Evolutionary conservation across 106 monocot species (phyloP).

Genomic region (Dendrobium officinale): DNA sequence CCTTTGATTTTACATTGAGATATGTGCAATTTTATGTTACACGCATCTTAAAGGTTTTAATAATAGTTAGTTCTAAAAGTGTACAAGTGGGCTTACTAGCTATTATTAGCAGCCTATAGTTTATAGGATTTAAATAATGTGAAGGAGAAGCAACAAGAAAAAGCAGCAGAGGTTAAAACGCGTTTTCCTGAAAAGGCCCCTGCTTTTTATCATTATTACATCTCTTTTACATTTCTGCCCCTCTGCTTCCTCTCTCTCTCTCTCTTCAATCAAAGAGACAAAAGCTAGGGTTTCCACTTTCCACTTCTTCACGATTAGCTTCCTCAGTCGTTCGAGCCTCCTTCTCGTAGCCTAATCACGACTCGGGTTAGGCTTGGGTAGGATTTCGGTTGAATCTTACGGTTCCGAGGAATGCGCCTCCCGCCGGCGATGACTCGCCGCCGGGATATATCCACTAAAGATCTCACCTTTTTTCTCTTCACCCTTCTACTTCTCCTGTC

Average conservation of each 20-base stretch:
- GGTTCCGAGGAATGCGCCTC: constrained; percentile 14
- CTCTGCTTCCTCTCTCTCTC: not conserved
- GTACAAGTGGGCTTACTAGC: not conserved
- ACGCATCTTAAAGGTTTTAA: not conserved
- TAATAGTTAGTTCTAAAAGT: not conserved
- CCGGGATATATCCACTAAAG: constrained; percentile 8
- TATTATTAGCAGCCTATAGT: not conserved
- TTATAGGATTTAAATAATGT: not conserved
- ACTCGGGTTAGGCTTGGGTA: not conserved
- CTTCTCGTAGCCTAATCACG: not conserved
- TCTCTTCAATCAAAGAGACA: constrained; percentile 1
- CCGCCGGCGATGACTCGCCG: constrained; percentile 18
- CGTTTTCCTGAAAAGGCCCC: constrained; percentile 5
- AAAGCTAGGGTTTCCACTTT: not conserved
- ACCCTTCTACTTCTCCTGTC: constrained; percentile 5
- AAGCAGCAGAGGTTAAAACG: not conserved
- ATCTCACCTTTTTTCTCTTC: not conserved
- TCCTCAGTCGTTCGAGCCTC: not conserved
- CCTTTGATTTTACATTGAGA: not conserved
- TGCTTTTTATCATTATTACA: not conserved
- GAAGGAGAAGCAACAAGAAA: not conserved
- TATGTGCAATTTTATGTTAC: not conserved
- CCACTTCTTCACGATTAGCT: not conserved
- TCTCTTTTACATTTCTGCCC: not conserved
- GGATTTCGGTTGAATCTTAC: not conserved